A percentile compares a stretch with the other conserved stretches of the same genome.
phyloP scores from a whole-genome alignment of 1,284 basidiomycete genomes.

The Fomitopsis pinicola region DNA sequence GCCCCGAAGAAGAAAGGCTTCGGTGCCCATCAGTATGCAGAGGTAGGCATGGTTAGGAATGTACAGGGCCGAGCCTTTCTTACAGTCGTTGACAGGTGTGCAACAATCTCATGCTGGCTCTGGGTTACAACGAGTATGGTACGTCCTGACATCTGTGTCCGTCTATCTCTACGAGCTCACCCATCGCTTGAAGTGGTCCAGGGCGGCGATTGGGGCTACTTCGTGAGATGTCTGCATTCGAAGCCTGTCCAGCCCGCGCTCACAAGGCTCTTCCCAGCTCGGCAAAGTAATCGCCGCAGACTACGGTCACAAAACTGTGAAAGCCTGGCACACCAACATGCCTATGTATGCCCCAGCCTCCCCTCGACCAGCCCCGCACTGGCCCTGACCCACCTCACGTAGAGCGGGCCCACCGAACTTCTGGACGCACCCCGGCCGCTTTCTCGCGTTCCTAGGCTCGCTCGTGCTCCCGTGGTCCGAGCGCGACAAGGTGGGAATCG shows the following conservation, averaged over 20 bases:
- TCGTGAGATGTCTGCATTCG: conserved; percentile 22
- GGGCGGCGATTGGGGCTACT: conserved; percentile 43
- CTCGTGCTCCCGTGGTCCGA: conserved; percentile 26
- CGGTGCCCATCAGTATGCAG: conserved; percentile 21
- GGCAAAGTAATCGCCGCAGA: conserved; percentile 20
- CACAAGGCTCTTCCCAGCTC: conserved; percentile 18
- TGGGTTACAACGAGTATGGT: conserved; percentile 48
- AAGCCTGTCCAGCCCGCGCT: background rate
- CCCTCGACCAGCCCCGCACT: background rate
- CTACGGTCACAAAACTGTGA: conserved; percentile 29
- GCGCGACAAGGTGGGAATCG: conserved; percentile 34
- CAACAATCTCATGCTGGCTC: conserved; percentile 41
- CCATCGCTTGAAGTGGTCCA: conserved; percentile 32
- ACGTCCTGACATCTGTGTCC: conserved; percentile 3
- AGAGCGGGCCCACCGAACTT: conserved; percentile 21
- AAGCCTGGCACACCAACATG: conserved; percentile 35
- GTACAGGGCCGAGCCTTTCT: no score
- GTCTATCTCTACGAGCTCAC: no score
- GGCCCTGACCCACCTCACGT: background rate
- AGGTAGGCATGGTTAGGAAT: no score
- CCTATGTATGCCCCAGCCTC: conserved; percentile 20
- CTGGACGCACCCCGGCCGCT: conserved; percentile 22
- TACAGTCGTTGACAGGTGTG: no score
- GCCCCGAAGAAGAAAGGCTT: conserved; percentile 33
- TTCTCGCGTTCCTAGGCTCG: conserved; percentile 18